Conservation (phyloP, 1,284 basidiomycete genomes). For the Rhodotorula mucilaginosa region DNA sequence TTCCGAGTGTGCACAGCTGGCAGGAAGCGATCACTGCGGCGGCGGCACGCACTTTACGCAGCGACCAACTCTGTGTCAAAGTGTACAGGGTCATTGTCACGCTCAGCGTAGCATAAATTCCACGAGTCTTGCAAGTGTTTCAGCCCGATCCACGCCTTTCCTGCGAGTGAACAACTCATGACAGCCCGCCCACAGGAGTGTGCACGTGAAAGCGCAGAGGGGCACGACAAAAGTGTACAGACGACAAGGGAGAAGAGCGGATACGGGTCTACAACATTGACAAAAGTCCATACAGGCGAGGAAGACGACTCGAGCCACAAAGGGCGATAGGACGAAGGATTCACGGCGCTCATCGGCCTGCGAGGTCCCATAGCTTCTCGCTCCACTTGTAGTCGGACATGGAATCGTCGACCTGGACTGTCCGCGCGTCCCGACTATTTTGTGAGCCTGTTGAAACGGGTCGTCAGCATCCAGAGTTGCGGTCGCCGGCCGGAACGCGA, state of each 20-base stretch:
- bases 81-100: too few species aligned
- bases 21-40: background rate
- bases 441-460: constrained; percentile 17
- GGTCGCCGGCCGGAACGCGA: too few species aligned
- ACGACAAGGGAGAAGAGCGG: background rate
- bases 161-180: too few species aligned
- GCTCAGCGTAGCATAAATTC: too few species aligned
- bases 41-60: too few species aligned
- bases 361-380: constrained; percentile 34
- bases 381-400: constrained; percentile 28
- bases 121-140: too few species aligned
- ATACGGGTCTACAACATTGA: background rate
- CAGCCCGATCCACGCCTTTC: too few species aligned
- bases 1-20: background rate
- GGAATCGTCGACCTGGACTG: constrained; percentile 25
- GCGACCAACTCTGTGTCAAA: too few species aligned
- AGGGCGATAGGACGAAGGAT: too few species aligned
- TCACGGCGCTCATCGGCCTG: background rate
- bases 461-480: background rate
- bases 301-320: too few species aligned
- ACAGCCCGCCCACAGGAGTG: too few species aligned
- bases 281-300: too few species aligned
- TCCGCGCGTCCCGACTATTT: constrained; percentile 20
- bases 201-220: background rate
- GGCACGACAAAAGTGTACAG: background rate